Conservation (phyloP, 257 asterid species). For the Fraxinus quadrangulata region DNA sequence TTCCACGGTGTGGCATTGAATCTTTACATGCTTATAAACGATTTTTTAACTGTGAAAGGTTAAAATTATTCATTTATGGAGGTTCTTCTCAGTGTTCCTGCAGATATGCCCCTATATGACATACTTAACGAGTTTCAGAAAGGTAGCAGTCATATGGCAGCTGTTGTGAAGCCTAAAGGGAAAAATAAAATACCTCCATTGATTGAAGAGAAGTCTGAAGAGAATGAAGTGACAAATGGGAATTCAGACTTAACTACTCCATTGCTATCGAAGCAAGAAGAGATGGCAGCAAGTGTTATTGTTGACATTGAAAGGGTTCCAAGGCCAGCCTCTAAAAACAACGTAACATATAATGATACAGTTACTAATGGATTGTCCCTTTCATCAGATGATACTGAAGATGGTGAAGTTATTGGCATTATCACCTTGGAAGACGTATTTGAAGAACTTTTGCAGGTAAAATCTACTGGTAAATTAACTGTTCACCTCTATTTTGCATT, state of each 20-base stretch:
- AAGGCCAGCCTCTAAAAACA: slow-evolving; percentile 38
- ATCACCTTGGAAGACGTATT: slow-evolving; percentile 94
- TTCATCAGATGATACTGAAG: slow-evolving; percentile 61
- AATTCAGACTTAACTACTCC: slow-evolving; percentile 48
- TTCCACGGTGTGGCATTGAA: slow-evolving; percentile 65
- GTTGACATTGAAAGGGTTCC: slow-evolving; percentile 60
- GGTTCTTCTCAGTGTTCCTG: slow-evolving; percentile 65
- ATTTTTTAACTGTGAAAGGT: background rate
- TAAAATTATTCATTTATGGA: slow-evolving; percentile 19
- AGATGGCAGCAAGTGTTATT: slow-evolving; percentile 43
- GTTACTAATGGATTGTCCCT: slow-evolving; percentile 34
- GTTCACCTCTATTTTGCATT: slow-evolving; percentile 2
- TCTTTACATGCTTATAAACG: slow-evolving; percentile 13
- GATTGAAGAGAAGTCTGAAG: slow-evolving; percentile 49
- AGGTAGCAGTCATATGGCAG: slow-evolving; percentile 95
- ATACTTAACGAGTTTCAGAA: slow-evolving; percentile 86
- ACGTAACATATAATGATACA: slow-evolving; percentile 36
- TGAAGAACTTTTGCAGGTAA: slow-evolving; percentile 94
- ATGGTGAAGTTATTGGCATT: slow-evolving; percentile 84
- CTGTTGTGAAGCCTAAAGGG: slow-evolving; percentile 70
- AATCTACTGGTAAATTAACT: slow-evolving; percentile 1
- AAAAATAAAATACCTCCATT: slow-evolving; percentile 46
- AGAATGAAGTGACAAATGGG: slow-evolving; percentile 34
- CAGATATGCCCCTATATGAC: slow-evolving; percentile 91
- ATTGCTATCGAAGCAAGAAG: slow-evolving; percentile 45